Conservation (phyloP, 2,329 filamentous ascomycete genomes). For the Aplosporella prunicola region DNA sequence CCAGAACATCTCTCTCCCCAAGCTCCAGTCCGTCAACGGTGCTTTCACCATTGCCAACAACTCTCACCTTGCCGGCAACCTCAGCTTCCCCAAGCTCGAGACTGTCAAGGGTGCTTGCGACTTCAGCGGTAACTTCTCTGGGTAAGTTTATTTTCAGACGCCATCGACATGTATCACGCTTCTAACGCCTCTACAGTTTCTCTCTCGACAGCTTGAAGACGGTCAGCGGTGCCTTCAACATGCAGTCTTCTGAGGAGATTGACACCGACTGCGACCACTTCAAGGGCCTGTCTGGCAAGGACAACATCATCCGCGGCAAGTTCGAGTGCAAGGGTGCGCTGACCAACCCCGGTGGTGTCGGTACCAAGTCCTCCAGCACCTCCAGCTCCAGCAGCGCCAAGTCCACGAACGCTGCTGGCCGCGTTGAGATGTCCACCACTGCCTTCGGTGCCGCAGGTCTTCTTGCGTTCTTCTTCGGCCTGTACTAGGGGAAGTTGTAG, state of each 20-base stretch:
- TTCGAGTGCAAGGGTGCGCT: constrained; percentile 33
- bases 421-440: constrained; percentile 29
- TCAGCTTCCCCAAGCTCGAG: constrained; percentile 58
- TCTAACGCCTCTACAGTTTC: constrained; percentile 48
- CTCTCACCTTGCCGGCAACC: constrained; percentile 57
- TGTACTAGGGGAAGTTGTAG: constrained; percentile 29
- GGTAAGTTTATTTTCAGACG: constrained; percentile 49
- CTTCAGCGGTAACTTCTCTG: constrained; percentile 72
- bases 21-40: constrained; percentile 60
- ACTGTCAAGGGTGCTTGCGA: constrained; percentile 70
- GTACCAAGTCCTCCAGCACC: constrained; percentile 26
- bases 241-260: constrained; percentile 38
- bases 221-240: constrained; percentile 42
- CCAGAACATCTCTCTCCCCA: constrained; percentile 66
- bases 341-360: constrained; percentile 27
- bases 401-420: constrained; percentile 29
- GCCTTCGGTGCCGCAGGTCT: constrained; percentile 38
- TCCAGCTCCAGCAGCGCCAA: constrained; percentile 15
- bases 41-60: constrained; percentile 87
- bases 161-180: background rate
- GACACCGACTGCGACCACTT: constrained; percentile 31
- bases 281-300: constrained; percentile 29
- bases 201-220: constrained; percentile 48
- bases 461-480: constrained; percentile 37
- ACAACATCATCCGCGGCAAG: constrained; percentile 34